phyloP scores from a whole-genome alignment of 2,329 filamentous ascomycete genomes.

The Metarhizium guizhouense region DNA sequence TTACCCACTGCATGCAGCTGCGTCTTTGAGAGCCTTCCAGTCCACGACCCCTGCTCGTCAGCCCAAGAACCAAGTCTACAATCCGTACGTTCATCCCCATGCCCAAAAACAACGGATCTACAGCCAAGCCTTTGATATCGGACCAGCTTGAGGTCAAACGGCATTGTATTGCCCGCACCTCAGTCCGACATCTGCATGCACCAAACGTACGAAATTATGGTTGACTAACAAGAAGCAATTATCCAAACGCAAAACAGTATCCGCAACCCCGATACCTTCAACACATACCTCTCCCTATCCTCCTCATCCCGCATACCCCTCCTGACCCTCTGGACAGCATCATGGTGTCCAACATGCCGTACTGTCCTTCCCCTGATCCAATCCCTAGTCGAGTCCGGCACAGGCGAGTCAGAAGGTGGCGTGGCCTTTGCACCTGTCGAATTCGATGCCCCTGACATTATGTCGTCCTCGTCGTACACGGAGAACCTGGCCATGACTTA shows the following conservation, averaged over 20 bases:
- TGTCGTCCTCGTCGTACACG: conserved; percentile 22
- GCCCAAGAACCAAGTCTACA: conserved; percentile 13
- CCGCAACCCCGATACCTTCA: conserved; percentile 43
- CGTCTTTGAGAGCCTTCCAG: not conserved
- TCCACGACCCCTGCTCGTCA: conserved; percentile 6
- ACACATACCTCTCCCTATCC: conserved; percentile 46
- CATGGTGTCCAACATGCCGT: conserved; percentile 47
- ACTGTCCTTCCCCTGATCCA: conserved; percentile 38
- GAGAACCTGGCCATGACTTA: conserved; percentile 40
- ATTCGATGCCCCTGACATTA: conserved; percentile 49
- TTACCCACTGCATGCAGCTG: not conserved
- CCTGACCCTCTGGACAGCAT: conserved; percentile 52
- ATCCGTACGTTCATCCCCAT: conserved; percentile 7
- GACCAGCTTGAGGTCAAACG: no score
- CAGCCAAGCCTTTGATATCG: no score
- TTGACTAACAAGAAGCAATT: not conserved
- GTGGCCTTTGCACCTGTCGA: conserved; percentile 46
- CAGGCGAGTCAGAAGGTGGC: conserved; percentile 47
- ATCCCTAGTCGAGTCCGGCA: conserved; percentile 38
- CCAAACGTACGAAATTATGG: no score
- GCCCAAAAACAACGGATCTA: not conserved
- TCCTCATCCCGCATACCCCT: conserved; percentile 44
- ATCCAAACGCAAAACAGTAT: conserved; percentile 30
- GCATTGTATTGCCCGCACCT: no score
- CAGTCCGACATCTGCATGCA: not conserved